These are phyloP conservation scores for Leucosporidium creatinivorum DNA, from an alignment of 768 basidiomycete species.

Conservation along the genomic window DNA sequence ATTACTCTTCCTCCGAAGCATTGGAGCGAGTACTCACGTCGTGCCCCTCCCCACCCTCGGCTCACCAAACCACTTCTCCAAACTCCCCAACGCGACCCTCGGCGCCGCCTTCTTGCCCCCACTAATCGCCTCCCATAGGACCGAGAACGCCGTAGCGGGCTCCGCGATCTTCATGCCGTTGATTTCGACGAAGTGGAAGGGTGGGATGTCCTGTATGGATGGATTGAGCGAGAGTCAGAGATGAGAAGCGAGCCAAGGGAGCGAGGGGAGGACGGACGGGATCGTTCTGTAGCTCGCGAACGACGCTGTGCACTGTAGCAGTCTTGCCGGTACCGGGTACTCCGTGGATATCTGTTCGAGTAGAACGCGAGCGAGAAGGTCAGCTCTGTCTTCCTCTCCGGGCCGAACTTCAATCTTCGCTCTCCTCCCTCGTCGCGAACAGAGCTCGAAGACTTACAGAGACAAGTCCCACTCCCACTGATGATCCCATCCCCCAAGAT, in stretches of 20 bases:
- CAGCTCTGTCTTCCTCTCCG: neutral
- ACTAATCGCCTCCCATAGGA: constrained; percentile 88
- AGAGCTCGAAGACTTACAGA: constrained; percentile 57
- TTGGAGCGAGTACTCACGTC: constrained; percentile 61
- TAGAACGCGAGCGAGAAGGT: neutral
- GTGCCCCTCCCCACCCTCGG: constrained; percentile 44
- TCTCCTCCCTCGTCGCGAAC: too few relatives aligned
- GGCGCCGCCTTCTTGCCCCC: constrained; percentile 57
- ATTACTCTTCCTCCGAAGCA: too few relatives aligned
- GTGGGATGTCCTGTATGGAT: constrained; percentile 66
- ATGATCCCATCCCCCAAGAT: constrained; percentile 78
- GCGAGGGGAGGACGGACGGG: constrained; percentile 38
- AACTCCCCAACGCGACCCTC: constrained; percentile 37
- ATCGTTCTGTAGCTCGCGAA: constrained; percentile 74
- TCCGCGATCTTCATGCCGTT: constrained; percentile 92
- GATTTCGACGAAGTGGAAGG: constrained; percentile 95
- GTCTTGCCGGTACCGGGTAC: constrained; percentile 99
- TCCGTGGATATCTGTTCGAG: constrained; percentile 78
- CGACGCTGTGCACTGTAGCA: constrained; percentile 88
- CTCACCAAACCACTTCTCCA: too few relatives aligned
- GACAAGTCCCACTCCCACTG: constrained; percentile 87
- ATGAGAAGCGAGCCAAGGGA: neutral
- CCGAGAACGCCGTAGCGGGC: constrained; percentile 79
- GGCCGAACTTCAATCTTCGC: too few relatives aligned
- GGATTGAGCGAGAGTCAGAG: neutral